Evolutionary conservation across 306 rosid genomes (phyloP), one percentile per base, ranked within the genome.

Genomic region (Dryas drummondii): DNA sequence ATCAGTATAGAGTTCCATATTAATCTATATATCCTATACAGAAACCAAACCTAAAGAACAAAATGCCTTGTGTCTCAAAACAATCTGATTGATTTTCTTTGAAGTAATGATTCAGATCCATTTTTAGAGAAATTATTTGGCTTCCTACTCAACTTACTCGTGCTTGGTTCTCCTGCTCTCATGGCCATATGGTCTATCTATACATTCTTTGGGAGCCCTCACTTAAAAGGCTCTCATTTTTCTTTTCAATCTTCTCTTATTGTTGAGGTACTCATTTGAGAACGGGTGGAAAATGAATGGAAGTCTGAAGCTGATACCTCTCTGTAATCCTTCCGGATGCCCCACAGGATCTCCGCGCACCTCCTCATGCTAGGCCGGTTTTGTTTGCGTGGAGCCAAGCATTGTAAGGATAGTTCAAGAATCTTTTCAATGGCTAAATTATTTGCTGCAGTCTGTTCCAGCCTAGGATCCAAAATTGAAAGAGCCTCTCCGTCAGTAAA

Each of bases 261-360:
- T 68, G 87, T n/a, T 68, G 87, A 85, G 70, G 61, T 13, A 27
- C 82, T 86, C 82, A 82, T 81, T 46, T 76, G 89, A 37, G 97
- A 88, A 70, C 70, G 42, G 3, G 91, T 59, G 68, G 98, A 92
- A 75, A 50, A 66, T 26, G 97, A 91, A 81, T 81, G 84, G 49
- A 86, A 77, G 71, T 89, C 88, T 15, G 86, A 61, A 79, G 83
- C 88, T 65, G 87, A 63, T 32, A 82, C 45, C 78, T 88, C 97
- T 73, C 88, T 82, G 76, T 85, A 82, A 71, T 92, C 97, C 86
- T 90, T 96, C 65, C 99, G 96, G 79, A 96, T 96, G 53, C 90
- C 54, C 98, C 99, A 96, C 46, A 96, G 96, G 68, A 96, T 78
- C 91, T 96, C 98, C 0, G 90, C 98, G 69, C 99, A 92, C 70